Conservation (phyloP, 73 alveolate species). For the Paramecium caudatum region DNA sequence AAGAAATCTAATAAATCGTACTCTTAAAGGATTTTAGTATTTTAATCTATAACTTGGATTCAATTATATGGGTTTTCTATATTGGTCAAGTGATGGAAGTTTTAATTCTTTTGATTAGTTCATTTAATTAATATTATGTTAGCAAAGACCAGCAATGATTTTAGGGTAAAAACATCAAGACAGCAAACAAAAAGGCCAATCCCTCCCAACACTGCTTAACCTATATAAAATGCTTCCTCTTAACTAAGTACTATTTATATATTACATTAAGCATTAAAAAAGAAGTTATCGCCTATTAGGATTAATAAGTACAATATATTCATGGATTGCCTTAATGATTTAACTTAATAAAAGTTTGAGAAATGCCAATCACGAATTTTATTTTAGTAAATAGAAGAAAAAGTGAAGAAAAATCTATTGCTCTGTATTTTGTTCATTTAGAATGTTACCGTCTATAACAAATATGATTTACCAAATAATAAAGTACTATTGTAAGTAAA, state of each 20-base stretch:
- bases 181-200: background rate
- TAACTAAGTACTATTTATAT: background rate
- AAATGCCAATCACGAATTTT: slow-evolving; percentile 39
- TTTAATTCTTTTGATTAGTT: no score
- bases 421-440: slow-evolving; percentile 40
- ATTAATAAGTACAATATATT: slow-evolving; percentile 46
- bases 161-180: slow-evolving; percentile 49
- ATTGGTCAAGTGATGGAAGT: slow-evolving; percentile 2
- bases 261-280: background rate
- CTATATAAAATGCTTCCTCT: background rate
- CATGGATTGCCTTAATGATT: slow-evolving; percentile 60
- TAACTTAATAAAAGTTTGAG: slow-evolving; percentile 50
- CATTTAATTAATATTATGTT: no score
- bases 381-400: slow-evolving; percentile 47
- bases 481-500: background rate
- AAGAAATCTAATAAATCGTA: background rate
- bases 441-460: slow-evolving; percentile 36
- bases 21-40: slow-evolving; percentile 16
- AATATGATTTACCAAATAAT: slow-evolving; percentile 58
- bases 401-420: slow-evolving; percentile 28
- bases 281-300: slow-evolving; percentile 44
- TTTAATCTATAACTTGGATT: slow-evolving; percentile 14
- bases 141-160: slow-evolving; percentile 21
- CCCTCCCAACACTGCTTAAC: background rate
- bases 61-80: background rate